Base-by-base conservation (phyloP, 495 filamentous ascomycete species). In the Lindgomyces ingoldianus region DNA sequence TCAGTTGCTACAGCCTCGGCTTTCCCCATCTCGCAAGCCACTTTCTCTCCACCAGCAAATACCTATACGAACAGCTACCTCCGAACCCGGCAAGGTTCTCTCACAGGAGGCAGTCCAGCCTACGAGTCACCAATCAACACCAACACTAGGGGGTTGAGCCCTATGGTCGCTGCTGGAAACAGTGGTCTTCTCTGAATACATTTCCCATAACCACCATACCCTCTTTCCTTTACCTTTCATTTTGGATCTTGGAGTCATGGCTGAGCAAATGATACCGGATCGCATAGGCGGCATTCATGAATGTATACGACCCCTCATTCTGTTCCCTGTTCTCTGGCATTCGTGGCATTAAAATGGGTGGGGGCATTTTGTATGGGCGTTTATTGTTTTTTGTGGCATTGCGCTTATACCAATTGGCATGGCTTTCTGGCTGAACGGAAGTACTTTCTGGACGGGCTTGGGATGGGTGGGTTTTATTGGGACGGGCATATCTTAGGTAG, bases 81-180 rank as follows among this genome's bases (percentile, higher is more conserved):
- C 18, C 55, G 66, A 50, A 19, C 55, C 29, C 41, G 66, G 29
- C 58, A 53, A 16, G 56, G 61, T 25, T 57, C 60, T 18, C 51
- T 69, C 8, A 33, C 53, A 22, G 55, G 54, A 16, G 56, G 59
- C 2, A 53, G 41, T 27, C 39, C 53, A 11, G 55, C 56, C 21
- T 69, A 60, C 29, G 66, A 65, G 10, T 57, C 61, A 46, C 57
- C 66, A 21, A 30, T 69, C 36, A 53, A 30, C n/a, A 18, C 56
- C n/a, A 59, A 29, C 24, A 41, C 4, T 19, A 57, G 54, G 14
- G 58, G 58, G 11, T 44, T 62, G 53, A 68, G 60, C 54, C 65
- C 65, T 30, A 68, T 68, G 58, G 54, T 68, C 14, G 57, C 65
- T 12, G 58, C n/a, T 65, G 53, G 56, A 21, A 41, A 8, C 9